A percentile compares a stretch with the other conserved stretches of the same genome.
Evolutionary conservation across 768 basidiomycete genomes (phyloP).

Genomic region (Gyrodon lividus): DNA sequence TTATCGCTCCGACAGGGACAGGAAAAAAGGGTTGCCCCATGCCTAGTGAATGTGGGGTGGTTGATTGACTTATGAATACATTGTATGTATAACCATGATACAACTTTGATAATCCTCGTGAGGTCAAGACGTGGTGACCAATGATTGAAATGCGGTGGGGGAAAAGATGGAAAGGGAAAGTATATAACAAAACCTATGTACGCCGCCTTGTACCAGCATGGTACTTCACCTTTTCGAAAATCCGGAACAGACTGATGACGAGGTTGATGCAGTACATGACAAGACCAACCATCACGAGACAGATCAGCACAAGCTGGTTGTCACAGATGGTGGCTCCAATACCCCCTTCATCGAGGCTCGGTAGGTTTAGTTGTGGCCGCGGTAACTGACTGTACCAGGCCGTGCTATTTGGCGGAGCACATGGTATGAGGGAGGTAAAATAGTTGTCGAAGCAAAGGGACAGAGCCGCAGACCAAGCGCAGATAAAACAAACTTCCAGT

Average conservation of each 20-base stretch:
- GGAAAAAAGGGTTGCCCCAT: too few species aligned
- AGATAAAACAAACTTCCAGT: slow-evolving; percentile 86
- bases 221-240: slow-evolving; percentile 88
- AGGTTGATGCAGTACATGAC: slow-evolving; percentile 82
- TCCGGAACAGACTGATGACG: slow-evolving; percentile 79
- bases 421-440: slow-evolving; percentile 83
- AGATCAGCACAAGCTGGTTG: slow-evolving; percentile 73
- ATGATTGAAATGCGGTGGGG: not conserved
- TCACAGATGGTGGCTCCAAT: slow-evolving; percentile 66
- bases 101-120: not conserved
- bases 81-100: not conserved
- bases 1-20: too few species aligned
- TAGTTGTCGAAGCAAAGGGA: slow-evolving; percentile 90
- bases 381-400: slow-evolving; percentile 75
- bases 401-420: slow-evolving; percentile 55
- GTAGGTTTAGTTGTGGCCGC: slow-evolving; percentile 32
- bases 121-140: not conserved
- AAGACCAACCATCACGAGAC: slow-evolving; percentile 73
- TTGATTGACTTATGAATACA: not conserved
- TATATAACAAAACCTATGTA: slow-evolving; percentile 3
- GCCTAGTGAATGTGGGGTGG: too few species aligned
- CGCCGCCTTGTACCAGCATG: slow-evolving; percentile 41
- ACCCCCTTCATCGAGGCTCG: slow-evolving; percentile 41
- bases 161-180: not conserved
- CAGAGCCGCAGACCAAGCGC: slow-evolving; percentile 89